These are phyloP conservation scores for Colletotrichum endophyticum DNA, from an alignment of 2,329 filamentous ascomycete genomes.

Conservation along the genomic window DNA sequence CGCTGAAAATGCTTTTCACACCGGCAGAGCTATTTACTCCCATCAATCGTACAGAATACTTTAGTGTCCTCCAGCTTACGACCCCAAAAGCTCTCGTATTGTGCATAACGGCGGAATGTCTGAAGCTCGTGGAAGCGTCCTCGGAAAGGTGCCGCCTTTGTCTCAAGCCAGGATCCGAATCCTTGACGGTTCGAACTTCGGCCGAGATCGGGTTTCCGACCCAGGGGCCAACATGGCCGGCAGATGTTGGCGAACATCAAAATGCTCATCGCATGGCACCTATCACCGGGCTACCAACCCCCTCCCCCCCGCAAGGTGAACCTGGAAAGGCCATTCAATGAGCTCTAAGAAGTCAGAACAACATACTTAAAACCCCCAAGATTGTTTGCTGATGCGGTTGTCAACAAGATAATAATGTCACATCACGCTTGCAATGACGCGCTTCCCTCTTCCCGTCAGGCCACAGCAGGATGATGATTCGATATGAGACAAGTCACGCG, in stretches of 20 bases:
- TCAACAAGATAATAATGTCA: neutral
- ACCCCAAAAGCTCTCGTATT: neutral
- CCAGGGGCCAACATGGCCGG: neutral
- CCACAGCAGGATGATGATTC: neutral
- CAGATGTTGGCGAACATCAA: neutral
- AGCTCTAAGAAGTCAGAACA: neutral
- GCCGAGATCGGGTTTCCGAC: neutral
- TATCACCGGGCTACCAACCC: neutral
- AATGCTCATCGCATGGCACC: neutral
- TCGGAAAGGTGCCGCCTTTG: neutral
- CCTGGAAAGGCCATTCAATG: neutral
- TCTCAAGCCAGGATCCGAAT: neutral
- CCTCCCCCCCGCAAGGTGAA: neutral
- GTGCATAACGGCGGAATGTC: neutral
- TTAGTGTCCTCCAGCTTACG: neutral
- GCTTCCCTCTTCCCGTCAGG: neutral
- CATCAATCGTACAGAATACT: neutral
- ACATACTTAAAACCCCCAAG: neutral
- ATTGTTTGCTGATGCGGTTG: neutral
- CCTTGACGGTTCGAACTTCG: neutral
- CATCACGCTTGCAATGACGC: neutral
- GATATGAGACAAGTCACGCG: neutral
- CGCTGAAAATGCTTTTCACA: neutral
- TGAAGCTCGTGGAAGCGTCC: neutral
- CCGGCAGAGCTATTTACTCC: neutral